phyloP scores from a whole-genome alignment of 805 yeast genomes.

The Schizosaccharomyces japonicus region DNA sequence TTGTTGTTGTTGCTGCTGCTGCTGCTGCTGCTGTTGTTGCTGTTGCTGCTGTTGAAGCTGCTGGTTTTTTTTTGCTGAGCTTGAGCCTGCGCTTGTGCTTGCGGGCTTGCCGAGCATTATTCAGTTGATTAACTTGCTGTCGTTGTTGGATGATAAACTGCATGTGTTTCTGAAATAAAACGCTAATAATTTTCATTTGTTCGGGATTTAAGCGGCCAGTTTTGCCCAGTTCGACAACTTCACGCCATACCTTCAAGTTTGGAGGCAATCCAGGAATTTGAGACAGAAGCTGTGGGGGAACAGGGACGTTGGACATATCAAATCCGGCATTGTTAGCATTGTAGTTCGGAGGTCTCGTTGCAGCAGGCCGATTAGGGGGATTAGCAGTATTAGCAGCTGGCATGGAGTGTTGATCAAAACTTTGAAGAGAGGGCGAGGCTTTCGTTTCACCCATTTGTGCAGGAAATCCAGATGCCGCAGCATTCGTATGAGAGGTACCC shows the following conservation, averaged over 20 bases:
- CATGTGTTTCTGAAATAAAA: neutral
- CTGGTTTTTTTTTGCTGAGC: neutral
- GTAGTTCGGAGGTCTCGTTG: no score
- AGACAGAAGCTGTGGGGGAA: neutral
- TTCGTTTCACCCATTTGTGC: neutral
- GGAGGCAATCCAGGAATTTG: conserved; percentile 2
- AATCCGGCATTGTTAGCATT: neutral
- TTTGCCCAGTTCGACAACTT: neutral
- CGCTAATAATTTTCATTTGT: neutral
- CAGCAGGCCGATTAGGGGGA: neutral
- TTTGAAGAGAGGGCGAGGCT: neutral
- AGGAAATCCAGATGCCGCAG: neutral
- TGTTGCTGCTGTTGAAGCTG: no score
- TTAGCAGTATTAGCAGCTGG: neutral
- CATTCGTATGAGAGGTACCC: neutral
- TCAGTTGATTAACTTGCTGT: neutral
- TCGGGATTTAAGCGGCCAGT: neutral
- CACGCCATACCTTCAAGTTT: neutral
- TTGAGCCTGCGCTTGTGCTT: neutral
- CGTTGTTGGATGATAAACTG: neutral
- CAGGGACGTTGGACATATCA: neutral
- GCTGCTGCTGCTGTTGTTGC: no score
- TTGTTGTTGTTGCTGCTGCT: no score
- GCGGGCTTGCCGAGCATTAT: neutral
- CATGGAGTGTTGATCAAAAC: neutral